These are phyloP conservation scores for Aureobasidium sp. DNA, from an alignment of 2,329 filamentous ascomycete genomes.

Conservation along the genomic window DNA sequence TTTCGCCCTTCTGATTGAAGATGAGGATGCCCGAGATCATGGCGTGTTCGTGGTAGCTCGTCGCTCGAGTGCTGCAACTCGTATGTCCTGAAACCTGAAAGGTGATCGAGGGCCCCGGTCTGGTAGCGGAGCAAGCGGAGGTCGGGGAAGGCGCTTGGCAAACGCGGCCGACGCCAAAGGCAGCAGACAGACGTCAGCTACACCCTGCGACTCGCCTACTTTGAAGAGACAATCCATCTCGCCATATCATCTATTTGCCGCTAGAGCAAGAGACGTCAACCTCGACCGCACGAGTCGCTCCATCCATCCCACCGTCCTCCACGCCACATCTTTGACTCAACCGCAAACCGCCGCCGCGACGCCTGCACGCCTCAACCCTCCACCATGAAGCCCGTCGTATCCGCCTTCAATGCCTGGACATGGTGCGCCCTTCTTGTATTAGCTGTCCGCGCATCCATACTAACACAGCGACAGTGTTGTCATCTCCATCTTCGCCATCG, in stretches of 20 bases:
- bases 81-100: not conserved
- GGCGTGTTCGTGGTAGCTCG: conserved; percentile 29
- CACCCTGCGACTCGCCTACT: not conserved
- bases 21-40: conserved; percentile 98
- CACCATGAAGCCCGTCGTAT: conserved; percentile 90
- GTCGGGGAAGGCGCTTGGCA: not conserved
- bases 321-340: not conserved
- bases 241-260: not conserved
- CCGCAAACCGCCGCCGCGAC: not conserved
- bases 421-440: conserved; percentile 55
- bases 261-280: not conserved
- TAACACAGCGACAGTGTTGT: conserved; percentile 53
- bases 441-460: not conserved
- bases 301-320: not conserved
- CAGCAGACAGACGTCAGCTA: not conserved
- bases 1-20: conserved; percentile 99
- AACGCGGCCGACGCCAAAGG: not conserved
- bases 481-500: conserved; percentile 57
- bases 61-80: not conserved
- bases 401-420: conserved; percentile 88
- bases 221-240: not conserved
- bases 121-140: not conserved
- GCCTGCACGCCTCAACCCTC: conserved; percentile 30
- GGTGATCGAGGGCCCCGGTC: not conserved
- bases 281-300: not conserved